Evolutionary conservation across 805 yeast genomes (phyloP).

Genomic region (Pichia phayaonensis): DNA sequence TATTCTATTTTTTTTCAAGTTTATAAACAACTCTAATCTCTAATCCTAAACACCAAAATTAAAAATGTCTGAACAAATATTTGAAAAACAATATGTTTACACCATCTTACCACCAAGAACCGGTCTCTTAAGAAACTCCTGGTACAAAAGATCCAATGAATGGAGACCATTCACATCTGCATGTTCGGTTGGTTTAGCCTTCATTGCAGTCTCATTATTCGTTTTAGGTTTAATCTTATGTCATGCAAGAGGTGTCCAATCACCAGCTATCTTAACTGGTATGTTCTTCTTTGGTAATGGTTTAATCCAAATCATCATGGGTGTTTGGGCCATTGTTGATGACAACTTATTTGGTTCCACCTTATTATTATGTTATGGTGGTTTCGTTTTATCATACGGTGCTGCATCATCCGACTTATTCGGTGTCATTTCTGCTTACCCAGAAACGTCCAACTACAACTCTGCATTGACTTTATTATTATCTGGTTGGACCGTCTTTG

Average conservation of each 20-base stretch:
- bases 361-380: slow-evolving; percentile 40
- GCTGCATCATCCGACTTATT: slow-evolving; percentile 36
- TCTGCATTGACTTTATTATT: slow-evolving; percentile 41
- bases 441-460: slow-evolving; percentile 26
- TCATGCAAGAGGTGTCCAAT: slow-evolving; percentile 33
- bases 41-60: not conserved
- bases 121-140: slow-evolving; percentile 31
- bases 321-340: slow-evolving; percentile 38
- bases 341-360: slow-evolving; percentile 46
- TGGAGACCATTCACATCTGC: slow-evolving; percentile 37
- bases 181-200: slow-evolving; percentile 37
- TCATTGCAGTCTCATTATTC: slow-evolving; percentile 35
- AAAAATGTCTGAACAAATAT: slow-evolving; percentile 20
- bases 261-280: slow-evolving; percentile 34
- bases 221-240: slow-evolving; percentile 33
- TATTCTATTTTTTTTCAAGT: not conserved
- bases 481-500: slow-evolving; percentile 42
- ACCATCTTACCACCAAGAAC: slow-evolving; percentile 29
- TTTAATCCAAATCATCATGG: slow-evolving; percentile 34
- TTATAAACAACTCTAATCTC: not conserved
- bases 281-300: slow-evolving; percentile 40
- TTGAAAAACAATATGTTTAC: slow-evolving; percentile 9
- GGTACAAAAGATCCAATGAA: slow-evolving; percentile 32
- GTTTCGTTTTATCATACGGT: slow-evolving; percentile 42
- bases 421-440: slow-evolving; percentile 35